These are phyloP conservation scores for Mayamaea pseudoterrestris DNA, from an alignment of 108 stramenopile species.

Conservation along the genomic window DNA sequence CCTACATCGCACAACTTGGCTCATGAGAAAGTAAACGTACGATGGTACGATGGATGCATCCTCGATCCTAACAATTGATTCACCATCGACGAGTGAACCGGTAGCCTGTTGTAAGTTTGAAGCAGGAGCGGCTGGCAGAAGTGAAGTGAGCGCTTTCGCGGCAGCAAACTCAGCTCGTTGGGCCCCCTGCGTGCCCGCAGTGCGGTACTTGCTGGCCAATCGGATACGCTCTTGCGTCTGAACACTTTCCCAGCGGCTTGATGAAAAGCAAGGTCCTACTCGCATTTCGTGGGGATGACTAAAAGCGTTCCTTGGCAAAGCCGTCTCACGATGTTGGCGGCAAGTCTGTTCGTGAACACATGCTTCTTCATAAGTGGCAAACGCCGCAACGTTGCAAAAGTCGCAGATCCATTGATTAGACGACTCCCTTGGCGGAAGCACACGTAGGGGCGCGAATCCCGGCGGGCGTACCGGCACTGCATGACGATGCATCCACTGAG, in stretches of 20 bases:
- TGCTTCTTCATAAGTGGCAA: conserved; percentile 42
- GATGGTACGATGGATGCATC: conserved; percentile 38
- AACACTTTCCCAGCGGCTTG: no score
- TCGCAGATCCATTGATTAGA: conserved; percentile 44
- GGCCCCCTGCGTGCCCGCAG: no score
- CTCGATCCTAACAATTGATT: conserved; percentile 27
- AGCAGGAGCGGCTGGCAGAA: no score
- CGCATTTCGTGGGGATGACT: no score
- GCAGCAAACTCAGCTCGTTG: no score
- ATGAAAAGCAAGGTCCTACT: no score
- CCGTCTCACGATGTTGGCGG: conserved; percentile 6
- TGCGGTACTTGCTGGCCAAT: no score
- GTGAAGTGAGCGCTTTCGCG: no score
- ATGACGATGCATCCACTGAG: background rate
- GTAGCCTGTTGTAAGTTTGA: no score
- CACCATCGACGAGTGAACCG: no score
- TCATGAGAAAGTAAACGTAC: conserved; percentile 48
- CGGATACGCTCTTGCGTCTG: no score
- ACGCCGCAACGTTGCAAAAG: conserved; percentile 41
- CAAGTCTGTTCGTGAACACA: conserved; percentile 49
- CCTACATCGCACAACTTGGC: conserved; percentile 40
- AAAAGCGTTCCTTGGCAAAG: no score
- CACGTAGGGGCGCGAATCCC: background rate
- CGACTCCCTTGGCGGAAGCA: background rate
- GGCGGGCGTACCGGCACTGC: background rate